phyloP scores from a whole-genome alignment of 2,329 filamentous ascomycete species.

The Fusarium drepaniforme region DNA sequence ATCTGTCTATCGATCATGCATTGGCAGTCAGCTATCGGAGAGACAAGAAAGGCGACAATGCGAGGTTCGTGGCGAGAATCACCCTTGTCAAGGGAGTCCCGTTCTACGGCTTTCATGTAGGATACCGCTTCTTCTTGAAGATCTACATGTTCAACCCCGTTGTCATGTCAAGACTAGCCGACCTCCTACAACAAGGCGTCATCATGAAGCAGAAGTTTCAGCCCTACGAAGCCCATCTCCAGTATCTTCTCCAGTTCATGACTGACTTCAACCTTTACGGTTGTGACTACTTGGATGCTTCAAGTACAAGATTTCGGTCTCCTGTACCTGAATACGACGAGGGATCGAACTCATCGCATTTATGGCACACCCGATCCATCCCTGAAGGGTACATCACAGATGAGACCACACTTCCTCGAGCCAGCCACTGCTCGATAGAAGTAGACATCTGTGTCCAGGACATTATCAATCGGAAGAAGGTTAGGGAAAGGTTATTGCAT shows the following conservation, averaged over 20 bases:
- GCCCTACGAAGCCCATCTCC: slow-evolving; percentile 93
- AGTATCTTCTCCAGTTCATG: slow-evolving; percentile 97
- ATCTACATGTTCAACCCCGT: slow-evolving; percentile 92
- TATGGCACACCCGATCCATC: slow-evolving; percentile 86
- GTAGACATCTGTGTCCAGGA: slow-evolving; percentile 90
- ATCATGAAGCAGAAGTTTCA: slow-evolving; percentile 88
- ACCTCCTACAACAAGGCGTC: slow-evolving; percentile 88
- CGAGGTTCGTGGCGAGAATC: slow-evolving; percentile 87
- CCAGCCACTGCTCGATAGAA: slow-evolving; percentile 90
- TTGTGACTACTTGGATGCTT: slow-evolving; percentile 85
- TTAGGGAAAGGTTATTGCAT: slow-evolving; percentile 83
- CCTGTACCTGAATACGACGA: slow-evolving; percentile 80
- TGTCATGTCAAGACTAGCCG: slow-evolving; percentile 87
- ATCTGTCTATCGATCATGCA: slow-evolving; percentile 91
- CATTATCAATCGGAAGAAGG: slow-evolving; percentile 84
- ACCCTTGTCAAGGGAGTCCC: slow-evolving; percentile 93
- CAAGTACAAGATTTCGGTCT: slow-evolving; percentile 77
- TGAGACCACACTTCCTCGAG: slow-evolving; percentile 74
- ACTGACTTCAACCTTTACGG: slow-evolving; percentile 98
- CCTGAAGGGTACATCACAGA: slow-evolving; percentile 62
- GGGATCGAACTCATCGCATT: slow-evolving; percentile 69
- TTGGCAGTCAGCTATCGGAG: slow-evolving; percentile 87
- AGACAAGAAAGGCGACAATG: slow-evolving; percentile 75
- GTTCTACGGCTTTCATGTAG: slow-evolving; percentile 96
- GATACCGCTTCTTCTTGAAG: slow-evolving; percentile 91